These are phyloP conservation scores for Neopestalotiopsis clavispora DNA, from an alignment of 2,329 filamentous ascomycete genomes.

Conservation along the genomic window DNA sequence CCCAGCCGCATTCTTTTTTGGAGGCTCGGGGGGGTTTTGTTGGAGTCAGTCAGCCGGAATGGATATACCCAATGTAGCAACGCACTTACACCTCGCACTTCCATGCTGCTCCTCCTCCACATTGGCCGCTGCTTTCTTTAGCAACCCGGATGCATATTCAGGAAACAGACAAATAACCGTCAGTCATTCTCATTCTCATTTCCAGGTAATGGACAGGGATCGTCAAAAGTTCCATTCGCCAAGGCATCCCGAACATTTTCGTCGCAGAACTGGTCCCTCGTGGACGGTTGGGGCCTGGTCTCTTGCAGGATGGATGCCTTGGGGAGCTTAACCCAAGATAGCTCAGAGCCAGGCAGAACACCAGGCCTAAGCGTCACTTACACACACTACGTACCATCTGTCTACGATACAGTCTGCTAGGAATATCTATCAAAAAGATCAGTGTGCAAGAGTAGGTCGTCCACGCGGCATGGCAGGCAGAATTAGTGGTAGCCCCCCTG, in stretches of 20 bases:
- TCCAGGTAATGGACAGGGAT: not conserved
- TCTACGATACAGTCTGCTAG: too few species aligned
- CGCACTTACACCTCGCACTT: not conserved
- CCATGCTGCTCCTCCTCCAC: not conserved
- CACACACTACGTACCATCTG: not conserved
- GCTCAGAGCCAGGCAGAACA: not conserved
- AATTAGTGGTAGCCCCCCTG: not conserved
- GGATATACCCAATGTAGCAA: not conserved
- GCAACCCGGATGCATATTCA: not conserved
- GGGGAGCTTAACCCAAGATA: not conserved
- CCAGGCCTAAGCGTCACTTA: not conserved
- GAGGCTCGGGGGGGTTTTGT: not conserved
- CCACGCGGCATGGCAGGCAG: not conserved
- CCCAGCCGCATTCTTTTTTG: constrained; percentile 2
- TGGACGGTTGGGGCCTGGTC: not conserved
- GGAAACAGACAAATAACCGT: not conserved
- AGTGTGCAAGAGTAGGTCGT: not conserved
- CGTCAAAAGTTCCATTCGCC: constrained; percentile 7
- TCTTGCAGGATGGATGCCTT: constrained; percentile 4
- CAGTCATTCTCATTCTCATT: not conserved
- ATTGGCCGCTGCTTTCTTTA: not conserved
- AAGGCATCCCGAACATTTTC: constrained; percentile 5
- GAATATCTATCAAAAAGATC: too few species aligned
- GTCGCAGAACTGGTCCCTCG: constrained; percentile 3
- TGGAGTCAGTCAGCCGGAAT: too few species aligned